Percentiles rank a stretch among this genome's conserved stretches.
Conservation (phyloP, 129 eudicot genomes). For the Flaveria bidentis region DNA sequence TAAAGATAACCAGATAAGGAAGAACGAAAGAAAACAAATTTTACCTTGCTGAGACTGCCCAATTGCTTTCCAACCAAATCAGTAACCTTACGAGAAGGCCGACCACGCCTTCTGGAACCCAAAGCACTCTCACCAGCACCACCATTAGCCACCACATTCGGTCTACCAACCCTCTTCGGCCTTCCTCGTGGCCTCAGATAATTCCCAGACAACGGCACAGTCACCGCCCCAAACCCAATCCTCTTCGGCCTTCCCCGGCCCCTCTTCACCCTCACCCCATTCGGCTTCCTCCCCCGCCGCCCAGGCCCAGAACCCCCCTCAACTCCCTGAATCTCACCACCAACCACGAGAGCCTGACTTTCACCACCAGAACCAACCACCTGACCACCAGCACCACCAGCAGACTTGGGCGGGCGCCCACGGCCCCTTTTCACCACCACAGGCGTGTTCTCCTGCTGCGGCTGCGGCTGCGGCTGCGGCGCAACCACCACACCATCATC, state of each 20-base stretch:
- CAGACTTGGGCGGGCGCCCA: slow-evolving; percentile 51
- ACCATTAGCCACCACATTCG: slow-evolving; percentile 43
- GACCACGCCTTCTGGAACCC: slow-evolving; percentile 51
- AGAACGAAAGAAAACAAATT: neutral
- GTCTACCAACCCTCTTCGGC: slow-evolving; percentile 55
- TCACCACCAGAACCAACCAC: slow-evolving; percentile 15
- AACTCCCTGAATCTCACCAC: slow-evolving; percentile 1
- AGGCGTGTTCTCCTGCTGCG: neutral
- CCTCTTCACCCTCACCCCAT: slow-evolving; percentile 36
- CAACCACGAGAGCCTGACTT: neutral
- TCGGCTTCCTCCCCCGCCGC: slow-evolving; percentile 39
- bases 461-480: neutral
- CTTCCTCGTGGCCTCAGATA: slow-evolving; percentile 56
- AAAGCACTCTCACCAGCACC: slow-evolving; percentile 28
- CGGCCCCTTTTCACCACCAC: slow-evolving; percentile 39
- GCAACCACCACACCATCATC: slow-evolving; percentile 35
- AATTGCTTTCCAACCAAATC: slow-evolving; percentile 53
- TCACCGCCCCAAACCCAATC: slow-evolving; percentile 33
- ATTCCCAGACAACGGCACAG: slow-evolving; percentile 55
- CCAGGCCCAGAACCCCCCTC: slow-evolving; percentile 46
- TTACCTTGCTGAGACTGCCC: slow-evolving; percentile 83
- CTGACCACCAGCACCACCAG: slow-evolving; percentile 23
- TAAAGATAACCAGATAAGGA: neutral
- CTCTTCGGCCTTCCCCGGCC: slow-evolving; percentile 48
- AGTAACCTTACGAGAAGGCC: slow-evolving; percentile 51